phyloP scores from a whole-genome alignment of 176 grass and related monocot species.

The Neostapfia colusana region DNA sequence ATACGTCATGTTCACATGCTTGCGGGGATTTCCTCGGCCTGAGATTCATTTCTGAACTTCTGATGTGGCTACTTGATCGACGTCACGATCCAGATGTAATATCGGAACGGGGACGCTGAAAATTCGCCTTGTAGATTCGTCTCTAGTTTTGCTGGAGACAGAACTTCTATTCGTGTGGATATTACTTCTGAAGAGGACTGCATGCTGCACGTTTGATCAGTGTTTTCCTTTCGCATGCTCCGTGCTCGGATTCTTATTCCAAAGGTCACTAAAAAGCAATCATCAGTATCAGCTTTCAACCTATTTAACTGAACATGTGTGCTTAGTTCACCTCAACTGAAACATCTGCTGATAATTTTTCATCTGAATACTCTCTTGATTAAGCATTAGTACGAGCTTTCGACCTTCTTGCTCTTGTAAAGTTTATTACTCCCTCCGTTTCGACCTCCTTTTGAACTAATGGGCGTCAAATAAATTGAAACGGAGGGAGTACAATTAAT shows the following conservation, averaged over 20 bases:
- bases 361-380: neutral
- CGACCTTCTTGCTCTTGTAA: neutral
- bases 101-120: neutral
- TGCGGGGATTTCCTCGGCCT: neutral
- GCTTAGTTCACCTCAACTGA: neutral
- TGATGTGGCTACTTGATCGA: neutral
- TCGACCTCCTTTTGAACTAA: too few species aligned
- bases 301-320: neutral
- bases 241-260: neutral
- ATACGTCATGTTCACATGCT: neutral
- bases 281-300: neutral
- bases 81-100: neutral
- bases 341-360: neutral
- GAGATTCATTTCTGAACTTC: neutral
- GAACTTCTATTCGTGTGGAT: neutral
- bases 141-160: too few species aligned
- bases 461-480: too few species aligned
- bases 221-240: neutral
- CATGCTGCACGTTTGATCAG: neutral
- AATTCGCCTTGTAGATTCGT: neutral
- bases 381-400: neutral
- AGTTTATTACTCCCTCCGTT: too few species aligned
- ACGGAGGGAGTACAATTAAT: too few species aligned
- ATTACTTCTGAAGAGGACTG: neutral
- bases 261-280: neutral